Base-by-base conservation (phyloP, 1,139 yeast species). In the Arxiozyma bovina region DNA sequence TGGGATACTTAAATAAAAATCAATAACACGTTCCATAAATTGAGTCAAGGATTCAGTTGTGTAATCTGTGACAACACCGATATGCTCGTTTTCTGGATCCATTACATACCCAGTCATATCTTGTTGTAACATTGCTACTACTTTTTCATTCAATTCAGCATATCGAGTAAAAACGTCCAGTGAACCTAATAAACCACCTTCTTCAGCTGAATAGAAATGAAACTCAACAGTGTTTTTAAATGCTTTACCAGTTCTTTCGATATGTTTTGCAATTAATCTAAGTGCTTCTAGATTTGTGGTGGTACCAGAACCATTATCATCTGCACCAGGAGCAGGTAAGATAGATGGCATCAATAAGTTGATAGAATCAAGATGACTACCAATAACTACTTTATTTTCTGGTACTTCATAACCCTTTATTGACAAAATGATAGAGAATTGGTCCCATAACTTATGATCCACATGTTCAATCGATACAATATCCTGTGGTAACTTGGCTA, bases 131-230 rank as follows among this genome's bases (percentile, higher is more conserved):
- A 90, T 85, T 6, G 91, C 91, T 42, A 83, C 77, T 23, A 91
- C 91, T 21, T 77, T 74, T 45, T 75, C 74, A 1, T 71, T 61
- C 12, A 68, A 64, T 25, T 76, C 69, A 65, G 87, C 87, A 38
- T 75, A 71, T 17, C 54, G 48, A 21, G 79, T 71, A 69, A 87
- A 87, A 12, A 91, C 80, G 57, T 88, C 96, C 60, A 81, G 79
- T 4, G 96, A 88, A 0, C 99, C 99, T 54, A 88, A 75, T 55
- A 89, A 74, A 0, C 98, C 98, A 57, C 89, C 91, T 74, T 91
- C 99, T 73, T 91, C 98, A 2, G 96, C 98, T 45, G 96, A 82
- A 71, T 89, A 91, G 77, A 89, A 93, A 70, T 91, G 98, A 74
- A 93, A 90, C 68, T 91, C 96, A 34, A 91, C 72, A 0, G 96